phyloP scores from a whole-genome alignment of 495 filamentous ascomycete genomes.

The Hypoxylon crocopeplum region DNA sequence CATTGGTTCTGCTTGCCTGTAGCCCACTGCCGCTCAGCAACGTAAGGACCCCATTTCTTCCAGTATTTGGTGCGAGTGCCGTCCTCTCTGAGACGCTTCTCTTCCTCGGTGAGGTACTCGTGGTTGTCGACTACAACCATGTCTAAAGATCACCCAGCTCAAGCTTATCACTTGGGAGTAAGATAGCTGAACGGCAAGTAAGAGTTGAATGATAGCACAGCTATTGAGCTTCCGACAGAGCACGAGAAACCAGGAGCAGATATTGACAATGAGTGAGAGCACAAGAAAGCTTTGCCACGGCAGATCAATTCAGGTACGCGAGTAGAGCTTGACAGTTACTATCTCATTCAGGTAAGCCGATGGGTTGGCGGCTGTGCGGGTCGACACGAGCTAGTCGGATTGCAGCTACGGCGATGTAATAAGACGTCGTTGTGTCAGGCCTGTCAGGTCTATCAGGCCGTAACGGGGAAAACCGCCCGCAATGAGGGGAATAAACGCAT shows the following conservation, averaged over 20 bases:
- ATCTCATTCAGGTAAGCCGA: constrained; percentile 37
- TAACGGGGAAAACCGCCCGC: constrained; percentile 1
- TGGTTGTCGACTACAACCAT: constrained; percentile 92
- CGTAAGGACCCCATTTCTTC: constrained; percentile 92
- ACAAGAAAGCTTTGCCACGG: constrained; percentile 11
- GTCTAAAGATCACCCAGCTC: constrained; percentile 15
- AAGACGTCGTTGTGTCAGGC: constrained; percentile 19
- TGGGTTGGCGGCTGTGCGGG: constrained; percentile 10
- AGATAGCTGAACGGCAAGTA: neutral
- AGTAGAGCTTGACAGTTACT: constrained; percentile 23
- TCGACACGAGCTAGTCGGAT: constrained; percentile 24
- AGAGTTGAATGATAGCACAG: neutral
- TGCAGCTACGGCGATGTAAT: constrained; percentile 18
- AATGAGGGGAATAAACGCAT: constrained; percentile 19
- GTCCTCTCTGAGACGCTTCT: constrained; percentile 87
- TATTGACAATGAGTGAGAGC: constrained; percentile 1
- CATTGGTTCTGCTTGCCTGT: constrained; percentile 63
- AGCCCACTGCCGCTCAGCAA: constrained; percentile 85
- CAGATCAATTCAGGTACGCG: constrained; percentile 28
- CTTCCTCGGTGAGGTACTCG: constrained; percentile 84
- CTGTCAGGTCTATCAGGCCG: constrained; percentile 12
- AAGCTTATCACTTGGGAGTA: neutral
- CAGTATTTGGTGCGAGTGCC: constrained; percentile 80
- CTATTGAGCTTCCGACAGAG: constrained; percentile 1
- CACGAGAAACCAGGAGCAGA: neutral